Evolutionary conservation across 495 filamentous ascomycete genomes (phyloP), one percentile per base, ranked within the genome.

Genomic region (Podospora comata): DNA sequence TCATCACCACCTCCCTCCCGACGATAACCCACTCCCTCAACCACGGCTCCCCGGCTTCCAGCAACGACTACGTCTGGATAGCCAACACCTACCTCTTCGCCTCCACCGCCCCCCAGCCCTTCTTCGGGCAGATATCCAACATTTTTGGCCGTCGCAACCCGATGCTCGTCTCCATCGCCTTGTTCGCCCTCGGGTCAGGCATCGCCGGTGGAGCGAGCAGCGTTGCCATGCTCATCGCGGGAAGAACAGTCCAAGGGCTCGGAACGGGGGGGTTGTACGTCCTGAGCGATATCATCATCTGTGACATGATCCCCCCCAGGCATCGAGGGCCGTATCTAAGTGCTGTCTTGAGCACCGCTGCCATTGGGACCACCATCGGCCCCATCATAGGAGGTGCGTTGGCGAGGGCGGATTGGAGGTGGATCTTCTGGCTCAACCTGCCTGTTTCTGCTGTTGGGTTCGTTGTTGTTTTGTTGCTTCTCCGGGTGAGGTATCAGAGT

Each of bases 191-290:
- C 18, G 84, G 81, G 2, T 77, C 79, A 19, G 78, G 79, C 13
- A 72, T 85, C 4, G 66, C 73, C 26, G 79, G 80, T 3, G 70
- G 71, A 6, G 77, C 81, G 1, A 71, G 66, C 1, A 72, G 53
- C 58, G 73, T 74, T 6, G 68, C 69, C 11, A 92, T 92, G 86
- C 81, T 96, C 60, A 85, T 96, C 60, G 84, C 84, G 0, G 92
- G 90, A 32, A 81, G 93, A 71, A 86, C 88, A 0, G 80, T 97
- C 48, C 92, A 96, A 74, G 93, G 93, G 62, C 77, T 90, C 27
- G 93, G 92, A 18, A 90, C 88, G 61, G 91, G 90, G 65, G 93
- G 93, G 1, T 83, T 94, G 58, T 82, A 91, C 28, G 86, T 90
- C 19, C 75, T 95, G 65, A 86, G 88, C 32, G 92, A 96, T 72